A percentile compares a stretch with the other conserved stretches of the same genome.
These are phyloP conservation scores for Dendrocalamus latiflorus DNA, from an alignment of 202 grass and related monocot genomes.

Conservation along the genomic window DNA sequence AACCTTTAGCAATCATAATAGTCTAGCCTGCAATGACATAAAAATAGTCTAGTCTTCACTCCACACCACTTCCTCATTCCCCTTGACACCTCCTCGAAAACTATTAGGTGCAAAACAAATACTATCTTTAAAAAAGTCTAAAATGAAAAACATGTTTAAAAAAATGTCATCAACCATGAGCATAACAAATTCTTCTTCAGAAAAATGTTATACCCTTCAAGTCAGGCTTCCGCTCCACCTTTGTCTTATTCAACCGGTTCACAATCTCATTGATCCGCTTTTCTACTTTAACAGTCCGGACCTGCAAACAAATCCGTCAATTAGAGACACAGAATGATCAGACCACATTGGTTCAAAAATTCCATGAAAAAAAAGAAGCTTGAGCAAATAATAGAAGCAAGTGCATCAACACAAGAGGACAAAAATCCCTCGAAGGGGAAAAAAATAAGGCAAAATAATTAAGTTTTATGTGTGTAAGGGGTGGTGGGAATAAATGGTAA, in stretches of 20 bases:
- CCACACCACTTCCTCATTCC: too few species aligned
- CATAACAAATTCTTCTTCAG: background rate
- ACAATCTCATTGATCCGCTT: constrained; percentile 94
- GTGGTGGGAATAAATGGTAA: background rate
- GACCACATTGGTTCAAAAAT: background rate
- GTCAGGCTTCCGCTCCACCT: constrained; percentile 85
- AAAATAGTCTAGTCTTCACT: too few species aligned
- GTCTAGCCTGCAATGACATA: too few species aligned
- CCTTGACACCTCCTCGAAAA: too few species aligned
- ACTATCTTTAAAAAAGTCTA: too few species aligned
- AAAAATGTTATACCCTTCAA: constrained; percentile 65
- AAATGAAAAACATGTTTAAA: too few species aligned
- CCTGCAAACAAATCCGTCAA: constrained; percentile 39
- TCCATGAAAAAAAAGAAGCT: background rate
- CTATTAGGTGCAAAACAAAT: too few species aligned
- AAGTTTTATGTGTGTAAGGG: background rate
- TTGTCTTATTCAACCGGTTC: constrained; percentile 96
- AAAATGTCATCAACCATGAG: background rate
- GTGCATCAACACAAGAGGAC: background rate
- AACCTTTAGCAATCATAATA: too few species aligned
- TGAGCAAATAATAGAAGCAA: constrained; percentile 12
- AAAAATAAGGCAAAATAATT: background rate
- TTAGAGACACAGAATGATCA: background rate
- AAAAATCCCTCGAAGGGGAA: background rate
- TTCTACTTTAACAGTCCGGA: constrained; percentile 78